phyloP scores from a whole-genome alignment of 129 eudicot species.

The carrot (Daucus carota) region DH1_v3.0 NC_030381.2:33976001-33976500 shows the following conservation, averaged over 20 bases:
- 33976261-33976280: not conserved
- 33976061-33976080: not conserved
- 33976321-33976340: not conserved
- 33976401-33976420: no score
- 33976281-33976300: conserved; percentile 5
- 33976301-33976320: conserved; percentile 4
- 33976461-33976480: no score
- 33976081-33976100: not conserved
- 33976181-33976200: not conserved
- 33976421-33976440: no score
- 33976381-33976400: not conserved
- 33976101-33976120: not conserved
- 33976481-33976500: no score
- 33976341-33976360: not conserved
- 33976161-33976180: conserved; percentile 2
- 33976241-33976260: not conserved
- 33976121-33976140: not conserved
- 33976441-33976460: no score
- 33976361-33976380: not conserved
- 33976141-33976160: not conserved
- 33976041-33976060: no score
- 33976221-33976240: not conserved
- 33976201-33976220: not conserved
- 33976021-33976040: not conserved
- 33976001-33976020: not conserved